Conservation (phyloP, 768 basidiomycete genomes). For the Rhodosporidiobolus odoratus region DNA sequence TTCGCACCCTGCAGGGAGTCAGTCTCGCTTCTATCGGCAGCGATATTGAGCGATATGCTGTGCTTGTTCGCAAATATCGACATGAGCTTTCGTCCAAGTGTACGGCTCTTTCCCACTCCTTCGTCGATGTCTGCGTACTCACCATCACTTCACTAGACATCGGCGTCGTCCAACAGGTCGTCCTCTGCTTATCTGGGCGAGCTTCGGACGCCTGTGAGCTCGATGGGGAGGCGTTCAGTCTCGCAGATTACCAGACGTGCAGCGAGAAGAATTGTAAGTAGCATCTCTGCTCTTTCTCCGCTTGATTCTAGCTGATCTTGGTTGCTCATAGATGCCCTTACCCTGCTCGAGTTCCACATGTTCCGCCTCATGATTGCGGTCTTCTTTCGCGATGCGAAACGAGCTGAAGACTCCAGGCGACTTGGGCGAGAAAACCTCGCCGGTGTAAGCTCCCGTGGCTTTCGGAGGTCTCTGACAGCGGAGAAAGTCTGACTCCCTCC, state of each 20-base stretch:
- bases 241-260: slow-evolving; percentile 15
- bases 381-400: slow-evolving; percentile 20
- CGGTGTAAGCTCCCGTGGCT: not conserved
- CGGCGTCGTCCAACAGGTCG: slow-evolving; percentile 26
- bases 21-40: slow-evolving; percentile 11
- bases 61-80: slow-evolving; percentile 35
- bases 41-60: slow-evolving; percentile 31
- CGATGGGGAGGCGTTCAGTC: slow-evolving; percentile 27
- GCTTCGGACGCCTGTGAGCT: slow-evolving; percentile 15
- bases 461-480: not conserved
- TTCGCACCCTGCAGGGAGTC: slow-evolving; percentile 13
- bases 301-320: not conserved
- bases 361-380: slow-evolving; percentile 21
- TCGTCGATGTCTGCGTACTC: not conserved
- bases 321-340: slow-evolving; percentile 7
- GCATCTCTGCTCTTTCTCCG: too few species aligned
- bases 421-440: slow-evolving; percentile 8
- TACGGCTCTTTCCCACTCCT: not conserved
- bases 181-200: slow-evolving; percentile 14
- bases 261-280: slow-evolving; percentile 24
- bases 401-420: slow-evolving; percentile 1
- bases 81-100: slow-evolving; percentile 32
- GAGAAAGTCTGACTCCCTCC: not conserved
- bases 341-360: slow-evolving; percentile 29
- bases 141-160: slow-evolving; percentile 17